A percentile compares a stretch with the other conserved stretches of the same genome.
Evolutionary conservation across 148 eudicot genomes (phyloP).

Genomic region (Nepenthes mirabilis): DNA sequence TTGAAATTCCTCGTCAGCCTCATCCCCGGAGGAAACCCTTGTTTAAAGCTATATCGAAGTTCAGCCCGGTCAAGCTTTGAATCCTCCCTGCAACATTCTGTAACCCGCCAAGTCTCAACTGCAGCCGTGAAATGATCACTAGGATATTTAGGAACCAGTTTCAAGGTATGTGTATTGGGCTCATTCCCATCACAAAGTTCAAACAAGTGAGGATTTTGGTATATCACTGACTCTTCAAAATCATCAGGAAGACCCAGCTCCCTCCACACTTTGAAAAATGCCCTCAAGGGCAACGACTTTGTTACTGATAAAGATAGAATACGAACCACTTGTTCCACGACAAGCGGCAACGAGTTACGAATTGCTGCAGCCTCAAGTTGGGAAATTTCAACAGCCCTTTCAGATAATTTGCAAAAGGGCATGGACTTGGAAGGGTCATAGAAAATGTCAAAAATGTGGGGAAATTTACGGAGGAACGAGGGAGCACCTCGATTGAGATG

Average conservation of each 20-base stretch:
- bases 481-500: constrained; percentile 85
- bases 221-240: constrained; percentile 78
- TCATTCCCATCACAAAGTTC: constrained; percentile 50
- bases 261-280: constrained; percentile 77
- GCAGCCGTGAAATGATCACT: constrained; percentile 37
- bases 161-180: constrained; percentile 63
- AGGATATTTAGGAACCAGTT: constrained; percentile 25
- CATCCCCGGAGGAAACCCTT: constrained; percentile 84
- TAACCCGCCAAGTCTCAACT: constrained; percentile 68
- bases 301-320: constrained; percentile 54
- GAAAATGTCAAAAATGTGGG: constrained; percentile 57
- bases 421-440: constrained; percentile 29
- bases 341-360: constrained; percentile 20
- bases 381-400: constrained; percentile 24
- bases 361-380: constrained; percentile 40
- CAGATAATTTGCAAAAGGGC: constrained; percentile 43
- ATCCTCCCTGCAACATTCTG: constrained; percentile 70
- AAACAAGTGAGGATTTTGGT: constrained; percentile 41
- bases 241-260: constrained; percentile 86
- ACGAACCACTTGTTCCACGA: constrained; percentile 44
- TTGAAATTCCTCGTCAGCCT: constrained; percentile 55
- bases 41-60: constrained; percentile 62
- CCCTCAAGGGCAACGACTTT: constrained; percentile 58
- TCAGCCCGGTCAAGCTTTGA: constrained; percentile 48
- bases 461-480: constrained; percentile 57